A percentile compares a stretch with the other conserved stretches of the same genome.
Conservation (phyloP, 352 stramenopile species). For the Peronosclerospora sorghi region DNA sequence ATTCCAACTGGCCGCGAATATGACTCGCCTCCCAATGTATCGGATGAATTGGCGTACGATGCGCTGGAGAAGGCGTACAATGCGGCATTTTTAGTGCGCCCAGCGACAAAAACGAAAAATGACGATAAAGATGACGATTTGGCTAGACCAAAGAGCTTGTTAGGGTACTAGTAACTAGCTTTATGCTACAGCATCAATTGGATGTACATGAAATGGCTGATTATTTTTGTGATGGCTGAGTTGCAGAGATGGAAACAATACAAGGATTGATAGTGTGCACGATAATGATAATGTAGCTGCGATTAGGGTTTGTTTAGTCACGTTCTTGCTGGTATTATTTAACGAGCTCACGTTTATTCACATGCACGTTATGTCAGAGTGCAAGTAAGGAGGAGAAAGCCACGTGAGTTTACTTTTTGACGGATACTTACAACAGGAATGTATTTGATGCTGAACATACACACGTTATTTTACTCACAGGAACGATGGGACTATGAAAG, state of each 20-base stretch:
- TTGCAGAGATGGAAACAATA: constrained; percentile 2
- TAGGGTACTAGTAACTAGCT: constrained; percentile 1
- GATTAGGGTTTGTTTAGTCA: constrained; percentile 3
- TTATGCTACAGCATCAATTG: background rate
- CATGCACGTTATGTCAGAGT: constrained; percentile 1
- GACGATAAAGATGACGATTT: background rate
- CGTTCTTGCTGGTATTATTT: background rate
- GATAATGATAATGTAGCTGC: background rate
- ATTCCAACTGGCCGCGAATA: constrained; percentile 52
- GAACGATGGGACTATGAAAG: constrained; percentile 22
- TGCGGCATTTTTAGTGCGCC: constrained; percentile 27
- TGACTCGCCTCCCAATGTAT: constrained; percentile 27
- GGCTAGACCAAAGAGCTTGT: constrained; percentile 1
- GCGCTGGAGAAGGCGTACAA: constrained; percentile 55
- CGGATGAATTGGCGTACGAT: constrained; percentile 30
- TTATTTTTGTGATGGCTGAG: constrained; percentile 1
- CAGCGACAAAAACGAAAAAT: constrained; percentile 1
- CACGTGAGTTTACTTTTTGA: constrained; percentile 6
- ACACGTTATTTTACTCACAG: constrained; percentile 5
- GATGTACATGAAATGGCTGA: constrained; percentile 1
- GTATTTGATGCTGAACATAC: constrained; percentile 1
- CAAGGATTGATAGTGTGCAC: background rate
- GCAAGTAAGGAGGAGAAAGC: constrained; percentile 1
- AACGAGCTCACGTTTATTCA: background rate
- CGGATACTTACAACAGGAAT: background rate